phyloP scores from a whole-genome alignment of 345 rosid species.

The Salix suchowensis region DNA sequence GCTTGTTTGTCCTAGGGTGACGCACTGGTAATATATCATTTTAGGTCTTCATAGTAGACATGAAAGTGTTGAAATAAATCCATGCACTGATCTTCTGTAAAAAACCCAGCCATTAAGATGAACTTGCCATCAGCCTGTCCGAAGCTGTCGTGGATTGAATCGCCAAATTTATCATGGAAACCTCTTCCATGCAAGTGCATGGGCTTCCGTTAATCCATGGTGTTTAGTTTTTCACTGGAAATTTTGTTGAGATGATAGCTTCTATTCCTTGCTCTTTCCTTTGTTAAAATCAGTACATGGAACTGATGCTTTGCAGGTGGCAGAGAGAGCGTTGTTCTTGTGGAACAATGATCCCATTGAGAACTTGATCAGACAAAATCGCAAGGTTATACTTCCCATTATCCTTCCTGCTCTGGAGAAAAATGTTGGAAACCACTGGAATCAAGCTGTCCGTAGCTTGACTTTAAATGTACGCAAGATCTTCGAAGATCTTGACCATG shows the following conservation, averaged over 20 bases:
- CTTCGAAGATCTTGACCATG: slow-evolving; percentile 23
- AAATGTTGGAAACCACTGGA: slow-evolving; percentile 26
- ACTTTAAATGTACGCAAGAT: slow-evolving; percentile 27
- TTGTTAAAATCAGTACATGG: background rate
- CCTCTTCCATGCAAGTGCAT: background rate
- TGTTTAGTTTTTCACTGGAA: background rate
- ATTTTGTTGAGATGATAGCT: background rate
- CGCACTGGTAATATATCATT: background rate
- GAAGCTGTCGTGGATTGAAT: background rate
- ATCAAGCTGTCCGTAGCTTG: slow-evolving; percentile 31
- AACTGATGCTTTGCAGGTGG: slow-evolving; percentile 19
- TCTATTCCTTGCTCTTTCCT: background rate
- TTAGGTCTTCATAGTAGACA: background rate
- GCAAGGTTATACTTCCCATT: slow-evolving; percentile 22
- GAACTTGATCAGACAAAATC: slow-evolving; percentile 18
- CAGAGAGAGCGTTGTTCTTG: slow-evolving; percentile 27
- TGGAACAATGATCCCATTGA: slow-evolving; percentile 26
- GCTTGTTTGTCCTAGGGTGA: background rate
- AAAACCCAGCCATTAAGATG: background rate
- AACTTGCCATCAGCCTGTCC: background rate
- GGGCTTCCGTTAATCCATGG: background rate
- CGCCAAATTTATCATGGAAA: background rate
- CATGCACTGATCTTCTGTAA: background rate
- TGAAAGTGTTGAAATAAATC: background rate
- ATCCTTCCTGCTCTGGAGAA: slow-evolving; percentile 24